Percentiles rank a stretch among this genome's conserved stretches.
These are phyloP conservation scores for Graphilbum ipis-grandicollis DNA, from an alignment of 2,329 filamentous ascomycete species.

Conservation along the genomic window DNA sequence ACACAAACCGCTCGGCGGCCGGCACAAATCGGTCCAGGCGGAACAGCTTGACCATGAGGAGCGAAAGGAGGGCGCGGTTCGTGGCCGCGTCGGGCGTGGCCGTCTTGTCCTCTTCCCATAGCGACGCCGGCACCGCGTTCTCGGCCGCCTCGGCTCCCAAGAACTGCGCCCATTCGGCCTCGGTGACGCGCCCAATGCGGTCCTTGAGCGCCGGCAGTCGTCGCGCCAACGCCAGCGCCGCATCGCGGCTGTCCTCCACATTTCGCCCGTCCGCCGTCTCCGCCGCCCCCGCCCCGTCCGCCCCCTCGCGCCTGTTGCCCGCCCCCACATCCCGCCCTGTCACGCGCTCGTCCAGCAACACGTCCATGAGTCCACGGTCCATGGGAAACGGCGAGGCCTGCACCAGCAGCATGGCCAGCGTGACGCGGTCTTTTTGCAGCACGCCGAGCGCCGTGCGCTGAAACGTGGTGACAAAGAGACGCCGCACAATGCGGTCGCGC, in stretches of 20 bases:
- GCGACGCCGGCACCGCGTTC: conserved; percentile 60
- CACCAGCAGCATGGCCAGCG: conserved; percentile 82
- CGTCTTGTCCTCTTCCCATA: conserved; percentile 45
- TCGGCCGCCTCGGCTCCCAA: conserved; percentile 75
- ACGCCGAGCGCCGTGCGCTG: conserved; percentile 85
- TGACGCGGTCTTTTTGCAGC: conserved; percentile 85
- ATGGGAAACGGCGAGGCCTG: conserved; percentile 94
- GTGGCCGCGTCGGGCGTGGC: neutral
- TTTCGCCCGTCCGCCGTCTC: too few relatives aligned
- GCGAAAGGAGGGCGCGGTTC: conserved; percentile 55
- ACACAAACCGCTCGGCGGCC: conserved; percentile 77
- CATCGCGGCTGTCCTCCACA: too few relatives aligned
- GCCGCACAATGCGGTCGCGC: conserved; percentile 76
- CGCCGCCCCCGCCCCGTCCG: neutral
- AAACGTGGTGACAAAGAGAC: conserved; percentile 82
- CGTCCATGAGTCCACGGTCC: conserved; percentile 78
- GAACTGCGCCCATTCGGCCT: conserved; percentile 64
- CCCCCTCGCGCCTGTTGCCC: conserved; percentile 26
- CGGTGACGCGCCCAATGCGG: conserved; percentile 42
- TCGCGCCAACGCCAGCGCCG: conserved; percentile 47
- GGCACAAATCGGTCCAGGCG: conserved; percentile 91
- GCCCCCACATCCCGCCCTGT: conserved; percentile 66
- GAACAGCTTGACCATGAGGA: conserved; percentile 86
- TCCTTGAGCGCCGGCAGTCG: conserved; percentile 60
- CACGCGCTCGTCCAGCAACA: conserved; percentile 62